phyloP scores from a whole-genome alignment of 2,329 filamentous ascomycete species.

The Thielaviopsis ethacetica region DNA sequence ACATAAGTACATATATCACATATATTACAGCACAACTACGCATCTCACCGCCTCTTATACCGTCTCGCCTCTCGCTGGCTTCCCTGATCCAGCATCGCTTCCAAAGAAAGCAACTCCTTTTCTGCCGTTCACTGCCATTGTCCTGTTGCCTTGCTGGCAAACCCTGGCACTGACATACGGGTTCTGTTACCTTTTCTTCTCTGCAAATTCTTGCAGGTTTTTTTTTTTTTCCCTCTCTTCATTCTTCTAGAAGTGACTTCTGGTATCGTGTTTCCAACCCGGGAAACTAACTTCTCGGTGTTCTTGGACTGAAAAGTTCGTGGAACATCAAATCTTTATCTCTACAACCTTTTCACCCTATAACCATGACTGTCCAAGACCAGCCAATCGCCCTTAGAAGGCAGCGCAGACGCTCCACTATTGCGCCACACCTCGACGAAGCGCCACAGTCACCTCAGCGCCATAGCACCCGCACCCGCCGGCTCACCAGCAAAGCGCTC shows the following conservation, averaged over 20 bases:
- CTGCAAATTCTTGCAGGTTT: background rate
- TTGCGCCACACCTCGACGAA: constrained; percentile 1
- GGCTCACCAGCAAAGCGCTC: constrained; percentile 3
- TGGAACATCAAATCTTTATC: too few species aligned
- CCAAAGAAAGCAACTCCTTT: background rate
- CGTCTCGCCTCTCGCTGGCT: background rate
- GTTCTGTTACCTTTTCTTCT: background rate
- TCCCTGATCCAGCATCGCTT: background rate
- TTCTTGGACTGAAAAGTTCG: background rate
- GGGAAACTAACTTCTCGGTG: background rate
- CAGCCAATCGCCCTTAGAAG: constrained; percentile 4
- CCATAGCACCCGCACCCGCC: constrained; percentile 9
- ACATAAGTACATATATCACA: background rate
- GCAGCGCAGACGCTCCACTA: constrained; percentile 2
- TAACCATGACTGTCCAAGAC: constrained; percentile 8
- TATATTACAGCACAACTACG: background rate
- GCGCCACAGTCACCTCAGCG: constrained; percentile 3
- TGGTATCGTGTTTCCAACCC: background rate
- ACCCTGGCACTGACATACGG: background rate
- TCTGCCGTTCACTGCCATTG: background rate
- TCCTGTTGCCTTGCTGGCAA: background rate
- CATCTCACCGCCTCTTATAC: background rate
- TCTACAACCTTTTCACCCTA: background rate
- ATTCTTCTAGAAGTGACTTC: too few species aligned
- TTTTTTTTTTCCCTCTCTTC: background rate